Evolutionary conservation across 345 rosid genomes (phyloP).

Genomic region (Brassica cretica): DNA sequence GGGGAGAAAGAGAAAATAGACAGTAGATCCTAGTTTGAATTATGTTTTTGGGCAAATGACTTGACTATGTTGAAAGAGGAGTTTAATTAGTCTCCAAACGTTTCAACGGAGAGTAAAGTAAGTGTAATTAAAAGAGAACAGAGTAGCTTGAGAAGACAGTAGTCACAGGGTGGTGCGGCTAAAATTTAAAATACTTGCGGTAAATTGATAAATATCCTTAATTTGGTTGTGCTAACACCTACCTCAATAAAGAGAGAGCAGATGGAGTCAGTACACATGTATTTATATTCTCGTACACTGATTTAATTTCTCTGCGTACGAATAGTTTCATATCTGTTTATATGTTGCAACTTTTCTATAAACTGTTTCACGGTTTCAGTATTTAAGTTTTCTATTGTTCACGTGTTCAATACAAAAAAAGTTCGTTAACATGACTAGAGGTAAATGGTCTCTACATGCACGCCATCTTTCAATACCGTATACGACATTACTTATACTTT

Average conservation of each 20-base stretch:
- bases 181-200: neutral
- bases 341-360: neutral
- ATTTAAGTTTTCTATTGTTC: neutral
- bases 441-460: neutral
- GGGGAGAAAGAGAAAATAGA: neutral
- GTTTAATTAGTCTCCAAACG: neutral
- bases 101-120: neutral
- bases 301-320: neutral
- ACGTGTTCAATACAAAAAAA: neutral
- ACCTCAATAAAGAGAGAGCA: neutral
- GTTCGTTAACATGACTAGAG: neutral
- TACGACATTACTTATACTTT: neutral
- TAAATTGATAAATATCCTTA: neutral
- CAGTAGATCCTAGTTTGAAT: neutral
- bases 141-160: neutral
- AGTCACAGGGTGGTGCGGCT: neutral
- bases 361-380: neutral
- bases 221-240: neutral
- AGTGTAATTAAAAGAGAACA: neutral
- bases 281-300: neutral
- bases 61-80: neutral
- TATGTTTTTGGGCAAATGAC: neutral
- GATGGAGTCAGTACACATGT: neutral
- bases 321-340: neutral
- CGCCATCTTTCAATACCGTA: neutral